Conservation (phyloP, 2,329 filamentous ascomycete genomes). For the Colletotrichum navitas region DNA sequence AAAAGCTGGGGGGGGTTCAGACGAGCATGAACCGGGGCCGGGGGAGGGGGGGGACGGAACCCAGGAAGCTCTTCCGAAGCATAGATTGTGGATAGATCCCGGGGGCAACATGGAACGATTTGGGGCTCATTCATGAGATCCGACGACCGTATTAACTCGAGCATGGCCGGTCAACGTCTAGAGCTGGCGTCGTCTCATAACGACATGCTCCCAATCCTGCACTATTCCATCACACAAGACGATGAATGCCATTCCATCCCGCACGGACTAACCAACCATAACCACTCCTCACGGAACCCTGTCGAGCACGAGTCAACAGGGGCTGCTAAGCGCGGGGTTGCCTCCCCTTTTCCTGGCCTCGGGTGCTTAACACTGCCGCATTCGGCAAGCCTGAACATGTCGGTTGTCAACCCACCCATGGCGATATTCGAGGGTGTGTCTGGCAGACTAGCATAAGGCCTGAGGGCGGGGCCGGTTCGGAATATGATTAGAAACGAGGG, state of each 20-base stretch:
- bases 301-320: conserved; percentile 35
- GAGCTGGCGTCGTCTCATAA: not conserved
- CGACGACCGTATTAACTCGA: too few relatives aligned
- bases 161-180: not conserved
- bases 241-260: conserved; percentile 12
- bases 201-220: not conserved
- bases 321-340: conserved; percentile 35
- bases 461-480: conserved; percentile 18
- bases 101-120: not conserved
- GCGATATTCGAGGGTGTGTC: conserved; percentile 8
- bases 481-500: conserved; percentile 3
- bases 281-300: conserved; percentile 8
- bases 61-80: not conserved
- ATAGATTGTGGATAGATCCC: not conserved
- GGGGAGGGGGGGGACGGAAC: not conserved
- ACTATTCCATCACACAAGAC: not conserved
- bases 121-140: not conserved
- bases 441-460: not conserved
- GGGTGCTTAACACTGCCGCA: not conserved
- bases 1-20: conserved; percentile 31
- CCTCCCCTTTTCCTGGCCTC: conserved; percentile 9
- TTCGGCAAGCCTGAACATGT: not conserved
- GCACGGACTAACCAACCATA: not conserved
- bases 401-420: conserved; percentile 17
- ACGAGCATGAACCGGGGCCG: not conserved